Evolutionary conservation across 768 basidiomycete species (phyloP).

Genomic region (Pleurotus citrinopileatus): DNA sequence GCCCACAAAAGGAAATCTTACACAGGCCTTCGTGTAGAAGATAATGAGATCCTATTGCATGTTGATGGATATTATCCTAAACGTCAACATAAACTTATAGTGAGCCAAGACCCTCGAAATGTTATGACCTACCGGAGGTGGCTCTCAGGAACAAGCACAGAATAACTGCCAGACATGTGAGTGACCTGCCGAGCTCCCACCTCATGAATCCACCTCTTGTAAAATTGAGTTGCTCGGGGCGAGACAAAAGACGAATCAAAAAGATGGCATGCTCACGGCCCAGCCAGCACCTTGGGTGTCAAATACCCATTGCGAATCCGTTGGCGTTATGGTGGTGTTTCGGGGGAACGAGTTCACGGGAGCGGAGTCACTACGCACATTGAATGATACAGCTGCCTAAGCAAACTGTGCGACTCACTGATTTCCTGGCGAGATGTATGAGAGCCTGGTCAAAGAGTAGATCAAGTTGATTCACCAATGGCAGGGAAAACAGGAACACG

Average conservation of each 20-base stretch:
- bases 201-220: constrained; percentile 31
- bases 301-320: constrained; percentile 32
- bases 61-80: constrained; percentile 37
- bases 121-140: constrained; percentile 20
- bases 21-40: neutral
- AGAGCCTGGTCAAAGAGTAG: neutral
- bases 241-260: neutral
- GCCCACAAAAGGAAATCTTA: too few species aligned
- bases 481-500: constrained; percentile 24
- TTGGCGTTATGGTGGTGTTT: constrained; percentile 20
- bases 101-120: neutral
- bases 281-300: constrained; percentile 26
- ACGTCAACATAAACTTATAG: neutral
- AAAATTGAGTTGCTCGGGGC: neutral
- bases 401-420: constrained; percentile 12
- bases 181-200: constrained; percentile 24
- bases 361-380: constrained; percentile 30
- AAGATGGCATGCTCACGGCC: constrained; percentile 16
- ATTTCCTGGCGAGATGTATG: constrained; percentile 17
- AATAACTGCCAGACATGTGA: constrained; percentile 32
- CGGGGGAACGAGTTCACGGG: constrained; percentile 41
- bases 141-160: constrained; percentile 27
- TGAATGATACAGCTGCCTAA: neutral
- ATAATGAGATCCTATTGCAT: constrained; percentile 20
- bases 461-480: constrained; percentile 20